Percentiles rank a stretch among this genome's conserved stretches.
These are phyloP conservation scores for Scheffersomyces quercinus DNA, from an alignment of 1,139 yeast genomes.

Conservation along the genomic window DNA sequence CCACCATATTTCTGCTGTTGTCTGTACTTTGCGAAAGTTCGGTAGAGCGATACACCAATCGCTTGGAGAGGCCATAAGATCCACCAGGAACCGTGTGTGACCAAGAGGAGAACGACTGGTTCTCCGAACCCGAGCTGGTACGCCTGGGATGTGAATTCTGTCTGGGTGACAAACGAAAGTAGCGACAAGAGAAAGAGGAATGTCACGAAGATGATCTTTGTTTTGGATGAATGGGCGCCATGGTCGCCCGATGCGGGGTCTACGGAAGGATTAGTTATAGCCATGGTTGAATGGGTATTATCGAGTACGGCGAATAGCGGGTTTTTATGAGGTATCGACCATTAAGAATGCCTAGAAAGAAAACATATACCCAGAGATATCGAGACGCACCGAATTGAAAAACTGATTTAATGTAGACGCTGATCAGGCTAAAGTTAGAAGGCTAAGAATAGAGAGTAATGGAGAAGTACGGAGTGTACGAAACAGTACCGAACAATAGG, in stretches of 20 bases:
- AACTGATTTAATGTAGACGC: too few relatives aligned
- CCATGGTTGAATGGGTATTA: not conserved
- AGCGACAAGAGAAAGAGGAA: slow-evolving; percentile 61
- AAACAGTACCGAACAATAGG: too few relatives aligned
- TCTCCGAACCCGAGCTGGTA: slow-evolving; percentile 63
- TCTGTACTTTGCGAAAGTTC: slow-evolving; percentile 35
- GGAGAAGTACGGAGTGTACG: too few relatives aligned
- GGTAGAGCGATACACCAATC: slow-evolving; percentile 42
- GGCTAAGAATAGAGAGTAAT: too few relatives aligned
- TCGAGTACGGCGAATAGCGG: too few relatives aligned
- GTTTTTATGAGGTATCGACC: too few relatives aligned
- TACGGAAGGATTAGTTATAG: not conserved
- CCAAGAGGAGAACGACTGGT: slow-evolving; percentile 64
- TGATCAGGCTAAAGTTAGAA: too few relatives aligned
- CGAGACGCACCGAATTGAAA: too few relatives aligned
- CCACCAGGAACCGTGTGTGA: slow-evolving; percentile 85
- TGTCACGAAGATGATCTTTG: slow-evolving; percentile 54
- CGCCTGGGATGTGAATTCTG: slow-evolving; percentile 76
- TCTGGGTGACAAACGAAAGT: slow-evolving; percentile 70
- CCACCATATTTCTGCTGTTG: slow-evolving; percentile 7
- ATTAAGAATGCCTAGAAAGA: too few relatives aligned
- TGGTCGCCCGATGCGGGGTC: not conserved
- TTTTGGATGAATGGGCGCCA: slow-evolving; percentile 15
- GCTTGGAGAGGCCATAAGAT: slow-evolving; percentile 73
- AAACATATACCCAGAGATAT: too few relatives aligned